Conservation (phyloP, 352 stramenopile genomes). For the Heterotrichella gracilis region DNA sequence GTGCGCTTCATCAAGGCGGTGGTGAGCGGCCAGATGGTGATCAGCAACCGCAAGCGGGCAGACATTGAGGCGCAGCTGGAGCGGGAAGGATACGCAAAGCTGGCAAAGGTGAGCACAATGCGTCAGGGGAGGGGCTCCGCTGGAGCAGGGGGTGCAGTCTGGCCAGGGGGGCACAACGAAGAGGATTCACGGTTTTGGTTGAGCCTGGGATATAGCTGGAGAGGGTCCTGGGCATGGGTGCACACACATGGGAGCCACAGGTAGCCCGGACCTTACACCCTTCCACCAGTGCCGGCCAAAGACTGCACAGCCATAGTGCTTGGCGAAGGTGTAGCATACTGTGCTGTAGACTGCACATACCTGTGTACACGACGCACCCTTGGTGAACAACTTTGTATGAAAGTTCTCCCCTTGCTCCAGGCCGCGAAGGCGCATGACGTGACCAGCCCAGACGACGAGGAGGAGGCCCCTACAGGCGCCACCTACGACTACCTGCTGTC, state of each 20-base stretch:
- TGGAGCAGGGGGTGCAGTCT: conserved; percentile 23
- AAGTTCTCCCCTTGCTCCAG: too few relatives aligned
- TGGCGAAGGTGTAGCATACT: too few relatives aligned
- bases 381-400: conserved; percentile 21
- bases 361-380: not conserved
- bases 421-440: too few relatives aligned
- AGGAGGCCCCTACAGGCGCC: conserved; percentile 23
- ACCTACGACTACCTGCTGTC: conserved; percentile 79
- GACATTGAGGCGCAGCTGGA: conserved; percentile 51
- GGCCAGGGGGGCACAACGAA: conserved; percentile 26
- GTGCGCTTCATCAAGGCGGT: conserved; percentile 67
- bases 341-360: too few relatives aligned
- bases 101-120: conserved; percentile 24
- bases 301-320: too few relatives aligned
- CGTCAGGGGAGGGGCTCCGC: conserved; percentile 27
- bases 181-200: conserved; percentile 22
- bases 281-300: too few relatives aligned
- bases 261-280: not conserved
- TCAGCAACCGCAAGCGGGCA: conserved; percentile 62
- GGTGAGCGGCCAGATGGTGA: conserved; percentile 45
- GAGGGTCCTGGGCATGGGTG: not conserved
- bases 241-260: not conserved
- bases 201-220: not conserved
- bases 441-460: conserved; percentile 16
- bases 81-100: conserved; percentile 39